Evolutionary conservation across 2,329 filamentous ascomycete species (phyloP).

Genomic region (Huntiella omanensis): DNA sequence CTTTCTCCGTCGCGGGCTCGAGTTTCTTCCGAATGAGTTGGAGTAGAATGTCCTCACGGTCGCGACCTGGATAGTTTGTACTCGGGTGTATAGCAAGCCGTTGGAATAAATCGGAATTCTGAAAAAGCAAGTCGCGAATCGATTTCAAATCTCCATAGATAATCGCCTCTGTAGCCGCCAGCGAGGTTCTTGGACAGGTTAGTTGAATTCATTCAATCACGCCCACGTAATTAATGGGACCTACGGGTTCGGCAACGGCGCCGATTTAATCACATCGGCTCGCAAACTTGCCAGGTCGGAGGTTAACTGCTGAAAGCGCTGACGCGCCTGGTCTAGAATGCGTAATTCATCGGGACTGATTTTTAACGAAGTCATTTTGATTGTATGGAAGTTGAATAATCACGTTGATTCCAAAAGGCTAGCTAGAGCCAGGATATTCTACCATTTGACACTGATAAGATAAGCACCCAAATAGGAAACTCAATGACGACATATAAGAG

Average conservation of each 20-base stretch:
- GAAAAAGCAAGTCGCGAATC: constrained; percentile 44
- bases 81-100: constrained; percentile 57
- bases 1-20: constrained; percentile 57
- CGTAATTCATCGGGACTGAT: constrained; percentile 42
- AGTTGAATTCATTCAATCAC: no score
- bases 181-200: constrained; percentile 34
- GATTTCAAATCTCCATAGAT: constrained; percentile 51
- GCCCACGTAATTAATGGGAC: constrained; percentile 12
- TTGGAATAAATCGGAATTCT: constrained; percentile 48
- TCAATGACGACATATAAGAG: background rate
- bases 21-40: constrained; percentile 67
- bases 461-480: constrained; percentile 4
- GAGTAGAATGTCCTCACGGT: constrained; percentile 44
- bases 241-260: constrained; percentile 50
- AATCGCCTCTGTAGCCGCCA: constrained; percentile 54
- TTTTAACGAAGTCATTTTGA: constrained; percentile 25
- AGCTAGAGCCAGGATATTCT: background rate
- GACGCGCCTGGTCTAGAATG: constrained; percentile 50
- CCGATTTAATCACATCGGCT: constrained; percentile 38
- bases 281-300: constrained; percentile 48
- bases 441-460: background rate
- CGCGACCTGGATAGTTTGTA: constrained; percentile 54
- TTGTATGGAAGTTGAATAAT: background rate
- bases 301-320: constrained; percentile 48
- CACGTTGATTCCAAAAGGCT: background rate